Base-by-base conservation (phyloP, 768 basidiomycete genomes). In the Boletus vermiculosoides region DNA sequence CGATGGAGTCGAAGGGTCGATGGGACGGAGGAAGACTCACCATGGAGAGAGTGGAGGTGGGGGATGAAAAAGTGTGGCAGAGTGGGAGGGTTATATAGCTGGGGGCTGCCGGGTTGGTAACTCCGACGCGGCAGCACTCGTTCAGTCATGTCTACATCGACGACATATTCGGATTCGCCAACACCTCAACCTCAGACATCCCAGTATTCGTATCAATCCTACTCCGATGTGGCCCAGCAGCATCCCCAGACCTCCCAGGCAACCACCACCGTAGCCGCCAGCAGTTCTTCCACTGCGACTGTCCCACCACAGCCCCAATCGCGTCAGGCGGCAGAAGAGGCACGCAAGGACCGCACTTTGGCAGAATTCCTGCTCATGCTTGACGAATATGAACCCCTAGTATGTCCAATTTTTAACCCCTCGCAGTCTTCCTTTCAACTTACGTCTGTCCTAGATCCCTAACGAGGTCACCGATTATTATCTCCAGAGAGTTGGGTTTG, bases 401-500 rank as follows among this genome's bases (percentile, higher is more conserved):
- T 96, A 66, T 56, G 84, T 74, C 23, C 1, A 30, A 6, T n/a
- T 6, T 36, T 7, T 31, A 45, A 41, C 22, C 49, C 12, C 25
- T 50, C 6, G 20, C 31, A 28, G 15, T 39, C 37, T 22, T 1
- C 44, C 37, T 31, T 34, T 51, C 23, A n/a, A 28, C 44, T 49
- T 55, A 36, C 18, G 28, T 13, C 11, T 25, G 6, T 46, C 42
- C 12, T 69, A 98, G 95, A 92, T 98, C 59, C 96, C 96, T 0
- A 96, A 94, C 70, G 95, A 98, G 72, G 93, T 99, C 23, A 97
- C 95, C 4, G 93, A 97, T 66, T 97, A 95, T 72, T 98, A 97
- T 74, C 84, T 99, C 12, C 94, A 98, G 71, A 83, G 88, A 54
- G 91, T 95, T 20, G 97, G 96, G 1, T 98, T 98, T 72, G 94